Conservation (phyloP, 306 rosid species). For the Acacia acuminata region DNA sequence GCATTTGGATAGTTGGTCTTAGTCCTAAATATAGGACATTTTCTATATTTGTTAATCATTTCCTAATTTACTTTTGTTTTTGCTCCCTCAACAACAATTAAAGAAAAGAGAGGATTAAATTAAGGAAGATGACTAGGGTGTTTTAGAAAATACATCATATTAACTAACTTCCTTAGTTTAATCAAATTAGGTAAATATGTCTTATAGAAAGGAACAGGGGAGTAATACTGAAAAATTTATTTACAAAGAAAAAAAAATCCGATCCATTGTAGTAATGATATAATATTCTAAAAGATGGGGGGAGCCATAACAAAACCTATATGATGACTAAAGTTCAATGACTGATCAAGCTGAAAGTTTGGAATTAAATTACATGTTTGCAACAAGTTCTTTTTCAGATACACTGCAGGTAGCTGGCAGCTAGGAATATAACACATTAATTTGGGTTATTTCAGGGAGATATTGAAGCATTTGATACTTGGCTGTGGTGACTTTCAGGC, state of each 20-base stretch:
- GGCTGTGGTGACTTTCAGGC: conserved; percentile 42
- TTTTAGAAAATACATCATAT: too few relatives aligned
- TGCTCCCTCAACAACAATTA: too few relatives aligned
- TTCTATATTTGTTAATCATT: too few relatives aligned
- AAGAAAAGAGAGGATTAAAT: too few relatives aligned
- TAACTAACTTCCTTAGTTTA: too few relatives aligned
- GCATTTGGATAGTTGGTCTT: too few relatives aligned
- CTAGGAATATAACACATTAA: neutral
- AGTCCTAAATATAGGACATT: too few relatives aligned
- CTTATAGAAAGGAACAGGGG: too few relatives aligned
- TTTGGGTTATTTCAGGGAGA: conserved; percentile 44
- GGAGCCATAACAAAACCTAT: neutral
- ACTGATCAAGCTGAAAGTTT: neutral
- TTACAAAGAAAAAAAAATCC: neutral
- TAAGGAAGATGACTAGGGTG: too few relatives aligned
- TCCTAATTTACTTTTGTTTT: too few relatives aligned
- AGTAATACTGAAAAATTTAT: neutral
- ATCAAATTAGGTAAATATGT: too few relatives aligned
- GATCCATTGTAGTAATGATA: neutral
- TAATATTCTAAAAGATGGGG: neutral
- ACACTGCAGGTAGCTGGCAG: conserved; percentile 2
- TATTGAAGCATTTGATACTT: conserved; percentile 44
- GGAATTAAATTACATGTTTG: conserved; percentile 19
- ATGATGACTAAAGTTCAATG: neutral
- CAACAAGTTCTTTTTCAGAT: neutral